Conservation (phyloP, 225 moss, liverwort and hornwort species). For the Straminergon stramineum region DNA sequence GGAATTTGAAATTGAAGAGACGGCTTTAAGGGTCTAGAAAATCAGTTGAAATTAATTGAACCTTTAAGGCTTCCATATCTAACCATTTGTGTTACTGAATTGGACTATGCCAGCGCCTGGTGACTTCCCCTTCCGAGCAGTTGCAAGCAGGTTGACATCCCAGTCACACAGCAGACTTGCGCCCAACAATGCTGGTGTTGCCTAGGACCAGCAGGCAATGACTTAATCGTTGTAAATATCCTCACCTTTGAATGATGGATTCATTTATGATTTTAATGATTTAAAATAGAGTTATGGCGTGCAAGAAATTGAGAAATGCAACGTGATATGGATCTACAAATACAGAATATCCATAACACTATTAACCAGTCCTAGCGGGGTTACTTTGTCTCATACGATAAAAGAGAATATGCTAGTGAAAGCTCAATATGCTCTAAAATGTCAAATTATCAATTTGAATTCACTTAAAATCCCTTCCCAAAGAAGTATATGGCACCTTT, state of each 20-base stretch:
- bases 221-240: not conserved
- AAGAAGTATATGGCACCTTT: not conserved
- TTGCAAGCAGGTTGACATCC: slow-evolving; percentile 67
- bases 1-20: not conserved
- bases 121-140: slow-evolving; percentile 54
- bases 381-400: not conserved
- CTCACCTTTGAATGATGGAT: not conserved
- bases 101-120: slow-evolving; percentile 52
- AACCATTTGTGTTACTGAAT: slow-evolving; percentile 53
- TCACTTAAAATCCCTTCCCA: not conserved
- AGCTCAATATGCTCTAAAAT: not conserved
- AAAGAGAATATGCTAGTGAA: not conserved
- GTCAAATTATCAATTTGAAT: not conserved
- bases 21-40: not conserved
- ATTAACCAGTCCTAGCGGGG: not conserved
- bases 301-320: not conserved
- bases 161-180: slow-evolving; percentile 47
- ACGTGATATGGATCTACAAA: not conserved
- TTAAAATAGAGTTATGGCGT: not conserved
- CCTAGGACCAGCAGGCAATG: slow-evolving; percentile 21
- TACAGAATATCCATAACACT: not conserved
- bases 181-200: slow-evolving; percentile 62
- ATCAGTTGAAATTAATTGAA: not conserved
- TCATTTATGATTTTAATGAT: not conserved
- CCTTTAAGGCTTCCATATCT: not conserved